phyloP scores from a whole-genome alignment of 1,284 basidiomycete species.

The Kalmanozyma brasiliensis region DNA sequence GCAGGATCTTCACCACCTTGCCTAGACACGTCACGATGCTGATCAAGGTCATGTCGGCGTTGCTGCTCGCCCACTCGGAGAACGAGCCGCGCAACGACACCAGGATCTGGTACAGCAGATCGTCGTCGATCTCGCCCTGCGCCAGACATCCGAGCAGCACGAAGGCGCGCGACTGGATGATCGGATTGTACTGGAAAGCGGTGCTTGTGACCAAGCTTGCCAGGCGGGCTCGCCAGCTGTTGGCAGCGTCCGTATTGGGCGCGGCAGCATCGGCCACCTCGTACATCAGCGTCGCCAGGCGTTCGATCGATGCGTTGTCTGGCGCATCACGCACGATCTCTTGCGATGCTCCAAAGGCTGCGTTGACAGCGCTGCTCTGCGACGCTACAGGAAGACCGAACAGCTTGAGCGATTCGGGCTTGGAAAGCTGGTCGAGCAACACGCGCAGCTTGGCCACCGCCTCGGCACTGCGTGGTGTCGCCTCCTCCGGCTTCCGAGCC shows the following conservation, averaged over 20 bases:
- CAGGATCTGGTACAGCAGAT: conserved; percentile 86
- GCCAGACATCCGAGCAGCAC: conserved; percentile 82
- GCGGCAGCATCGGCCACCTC: conserved; percentile 58
- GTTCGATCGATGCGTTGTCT: conserved; percentile 57
- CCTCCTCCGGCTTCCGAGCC: conserved; percentile 42
- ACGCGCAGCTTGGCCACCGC: conserved; percentile 45
- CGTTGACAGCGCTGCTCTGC: conserved; percentile 17
- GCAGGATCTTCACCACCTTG: conserved; percentile 63
- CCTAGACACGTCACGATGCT: conserved; percentile 63
- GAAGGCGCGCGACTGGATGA: conserved; percentile 88
- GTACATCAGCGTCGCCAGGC: conserved; percentile 57
- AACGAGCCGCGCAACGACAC: conserved; percentile 73
- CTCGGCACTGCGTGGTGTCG: conserved; percentile 41
- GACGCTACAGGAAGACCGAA: conserved; percentile 52
- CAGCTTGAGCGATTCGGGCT: conserved; percentile 49
- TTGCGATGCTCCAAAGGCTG: conserved; percentile 42
- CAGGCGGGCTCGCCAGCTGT: conserved; percentile 92
- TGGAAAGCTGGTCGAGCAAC: conserved; percentile 50
- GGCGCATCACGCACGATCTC: conserved; percentile 53
- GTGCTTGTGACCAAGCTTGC: conserved; percentile 90
- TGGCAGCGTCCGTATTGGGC: conserved; percentile 75
- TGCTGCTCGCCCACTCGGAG: conserved; percentile 58
- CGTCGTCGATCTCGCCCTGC: conserved; percentile 78
- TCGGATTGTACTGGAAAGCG: conserved; percentile 90
- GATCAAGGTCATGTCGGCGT: conserved; percentile 62